phyloP scores from a whole-genome alignment of 2,329 filamentous ascomycete genomes.

The Alternaria rosae region DNA sequence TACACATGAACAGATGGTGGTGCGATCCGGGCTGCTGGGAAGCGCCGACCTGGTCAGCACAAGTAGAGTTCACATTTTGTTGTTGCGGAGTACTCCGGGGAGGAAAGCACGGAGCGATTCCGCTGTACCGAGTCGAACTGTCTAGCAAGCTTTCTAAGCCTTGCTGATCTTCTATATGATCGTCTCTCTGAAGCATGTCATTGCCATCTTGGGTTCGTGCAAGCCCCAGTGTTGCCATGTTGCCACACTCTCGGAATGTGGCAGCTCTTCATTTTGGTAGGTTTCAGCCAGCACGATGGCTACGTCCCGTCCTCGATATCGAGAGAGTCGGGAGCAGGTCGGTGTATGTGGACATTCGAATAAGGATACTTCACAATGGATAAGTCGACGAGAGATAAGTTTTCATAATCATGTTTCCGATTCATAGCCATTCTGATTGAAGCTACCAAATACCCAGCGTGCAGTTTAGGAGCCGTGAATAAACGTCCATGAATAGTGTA shows the following conservation, averaged over 20 bases:
- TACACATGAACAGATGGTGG: constrained; percentile 17
- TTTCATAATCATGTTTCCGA: not conserved
- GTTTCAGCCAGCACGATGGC: not conserved
- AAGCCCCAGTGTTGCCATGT: not conserved
- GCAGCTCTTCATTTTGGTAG: not conserved
- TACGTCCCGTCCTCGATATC: not conserved
- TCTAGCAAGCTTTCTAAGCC: not conserved
- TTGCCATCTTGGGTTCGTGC: not conserved
- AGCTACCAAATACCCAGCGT: constrained; percentile 25
- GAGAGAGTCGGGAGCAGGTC: not conserved
- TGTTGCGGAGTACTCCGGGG: not conserved
- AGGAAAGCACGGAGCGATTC: constrained; percentile 8
- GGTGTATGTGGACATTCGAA: not conserved
- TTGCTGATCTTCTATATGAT: not conserved
- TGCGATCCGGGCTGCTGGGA: constrained; percentile 16
- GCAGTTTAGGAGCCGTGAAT: constrained; percentile 22
- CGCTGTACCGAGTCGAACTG: not conserved
- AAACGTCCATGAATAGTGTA: constrained; percentile 31
- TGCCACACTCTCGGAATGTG: too few relatives aligned
- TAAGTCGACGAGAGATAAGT: not conserved
- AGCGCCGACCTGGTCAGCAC: not conserved
- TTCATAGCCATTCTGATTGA: constrained; percentile 22
- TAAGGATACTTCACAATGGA: not conserved
- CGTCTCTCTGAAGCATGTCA: not conserved
- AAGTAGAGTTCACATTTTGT: not conserved